Percentiles rank a stretch among this genome's conserved stretches.
Conservation (phyloP, 495 filamentous ascomycete genomes). For the Staphylotrichum tortipilum region DNA sequence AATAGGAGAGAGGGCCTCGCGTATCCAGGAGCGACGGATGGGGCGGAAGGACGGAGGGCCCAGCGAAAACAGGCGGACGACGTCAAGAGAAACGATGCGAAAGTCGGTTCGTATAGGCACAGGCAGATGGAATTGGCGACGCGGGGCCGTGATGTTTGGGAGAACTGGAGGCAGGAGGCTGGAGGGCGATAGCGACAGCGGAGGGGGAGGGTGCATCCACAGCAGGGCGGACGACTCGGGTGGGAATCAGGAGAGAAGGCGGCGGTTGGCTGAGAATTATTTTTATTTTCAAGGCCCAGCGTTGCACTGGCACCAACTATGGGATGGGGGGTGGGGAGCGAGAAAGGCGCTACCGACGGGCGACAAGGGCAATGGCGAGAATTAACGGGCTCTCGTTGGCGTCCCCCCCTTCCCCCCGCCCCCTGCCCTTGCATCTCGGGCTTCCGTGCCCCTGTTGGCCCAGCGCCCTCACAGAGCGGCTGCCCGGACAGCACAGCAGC, state of each 20-base stretch:
- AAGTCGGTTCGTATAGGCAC: neutral
- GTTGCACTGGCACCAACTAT: constrained; percentile 10
- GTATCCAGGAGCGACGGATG: neutral
- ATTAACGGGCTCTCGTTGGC: constrained; percentile 10
- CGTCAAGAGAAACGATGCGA: neutral
- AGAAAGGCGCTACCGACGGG: constrained; percentile 17
- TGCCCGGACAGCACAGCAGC: constrained; percentile 1
- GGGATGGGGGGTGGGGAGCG: constrained; percentile 17
- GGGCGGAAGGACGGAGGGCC: neutral
- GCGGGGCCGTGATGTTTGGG: neutral
- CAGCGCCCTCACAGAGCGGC: constrained; percentile 10
- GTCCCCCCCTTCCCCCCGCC: constrained; percentile 4
- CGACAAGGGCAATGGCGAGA: constrained; percentile 17
- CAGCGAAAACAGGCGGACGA: neutral
- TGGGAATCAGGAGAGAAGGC: constrained; percentile 8
- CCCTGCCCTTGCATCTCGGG: constrained; percentile 1
- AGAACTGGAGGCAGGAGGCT: neutral
- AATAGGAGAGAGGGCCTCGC: neutral
- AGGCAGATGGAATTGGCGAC: neutral
- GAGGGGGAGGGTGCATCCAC: constrained; percentile 1
- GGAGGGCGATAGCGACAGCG: constrained; percentile 2
- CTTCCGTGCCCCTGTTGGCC: constrained; percentile 2
- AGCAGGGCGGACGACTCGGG: no score
- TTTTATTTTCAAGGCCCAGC: constrained; percentile 24
- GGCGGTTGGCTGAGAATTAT: constrained; percentile 27